These are phyloP conservation scores for Epipyxis sp. DNA, from an alignment of 108 stramenopile genomes.

Conservation along the genomic window DNA sequence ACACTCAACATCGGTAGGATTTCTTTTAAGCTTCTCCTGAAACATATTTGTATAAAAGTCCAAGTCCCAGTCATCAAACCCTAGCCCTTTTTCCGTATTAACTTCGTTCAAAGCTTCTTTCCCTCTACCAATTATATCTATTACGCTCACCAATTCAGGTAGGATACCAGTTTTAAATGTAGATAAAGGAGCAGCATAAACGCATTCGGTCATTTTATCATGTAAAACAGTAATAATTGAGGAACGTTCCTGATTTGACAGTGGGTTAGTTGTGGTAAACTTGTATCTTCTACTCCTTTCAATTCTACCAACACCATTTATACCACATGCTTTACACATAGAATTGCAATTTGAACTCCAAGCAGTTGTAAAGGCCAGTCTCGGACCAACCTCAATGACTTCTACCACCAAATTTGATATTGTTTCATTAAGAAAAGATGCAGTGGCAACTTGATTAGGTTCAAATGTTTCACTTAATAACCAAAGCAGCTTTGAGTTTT, in stretches of 20 bases:
- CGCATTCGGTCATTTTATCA: conserved; percentile 98
- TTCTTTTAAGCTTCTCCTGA: conserved; percentile 80
- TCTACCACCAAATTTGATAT: conserved; percentile 56
- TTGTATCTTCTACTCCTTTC: conserved; percentile 79
- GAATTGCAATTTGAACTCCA: conserved; percentile 88
- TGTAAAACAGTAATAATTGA: conserved; percentile 69
- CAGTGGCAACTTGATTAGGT: conserved; percentile 34
- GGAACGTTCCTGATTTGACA: conserved; percentile 42
- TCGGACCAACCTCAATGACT: conserved; percentile 91
- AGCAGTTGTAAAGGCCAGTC: conserved; percentile 91
- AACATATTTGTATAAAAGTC: conserved; percentile 94
- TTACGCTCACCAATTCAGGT: conserved; percentile 64
- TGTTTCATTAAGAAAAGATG: conserved; percentile 49
- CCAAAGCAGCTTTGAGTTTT: conserved; percentile 29
- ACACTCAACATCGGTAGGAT: conserved; percentile 97
- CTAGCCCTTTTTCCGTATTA: conserved; percentile 80
- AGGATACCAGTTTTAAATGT: conserved; percentile 65
- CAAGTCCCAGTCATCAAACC: conserved; percentile 97
- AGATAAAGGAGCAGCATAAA: conserved; percentile 67
- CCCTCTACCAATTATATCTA: conserved; percentile 86
- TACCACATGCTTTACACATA: conserved; percentile 77
- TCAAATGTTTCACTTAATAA: conserved; percentile 44
- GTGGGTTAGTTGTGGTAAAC: conserved; percentile 40
- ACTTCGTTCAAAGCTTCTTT: conserved; percentile 79
- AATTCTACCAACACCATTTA: conserved; percentile 64